A percentile compares a stretch with the other conserved stretches of the same genome.
Conservation (phyloP, 441 rosid genomes). For the Croton setiger region DNA sequence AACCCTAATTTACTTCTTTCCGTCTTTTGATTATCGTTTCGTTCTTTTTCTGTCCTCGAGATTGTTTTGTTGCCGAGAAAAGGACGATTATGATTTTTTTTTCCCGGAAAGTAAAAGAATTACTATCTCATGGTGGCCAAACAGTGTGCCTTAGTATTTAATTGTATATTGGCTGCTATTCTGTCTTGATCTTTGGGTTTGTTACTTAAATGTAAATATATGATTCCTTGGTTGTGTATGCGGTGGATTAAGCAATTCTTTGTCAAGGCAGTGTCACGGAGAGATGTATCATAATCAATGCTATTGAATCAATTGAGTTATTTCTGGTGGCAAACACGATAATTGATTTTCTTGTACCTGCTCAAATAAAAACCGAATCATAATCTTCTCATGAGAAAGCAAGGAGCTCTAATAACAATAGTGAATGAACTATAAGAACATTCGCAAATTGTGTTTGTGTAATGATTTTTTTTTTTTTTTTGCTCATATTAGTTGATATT, state of each 20-base stretch:
- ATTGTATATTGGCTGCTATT: background rate
- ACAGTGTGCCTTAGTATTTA: background rate
- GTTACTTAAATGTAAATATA: background rate
- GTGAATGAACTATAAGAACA: background rate
- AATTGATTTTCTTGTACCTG: background rate
- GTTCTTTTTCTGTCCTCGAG: background rate
- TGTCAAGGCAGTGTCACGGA: background rate
- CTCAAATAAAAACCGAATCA: background rate
- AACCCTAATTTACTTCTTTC: background rate
- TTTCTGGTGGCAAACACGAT: background rate
- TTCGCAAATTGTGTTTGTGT: background rate
- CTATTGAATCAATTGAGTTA: background rate
- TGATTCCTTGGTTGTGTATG: background rate
- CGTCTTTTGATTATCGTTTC: background rate
- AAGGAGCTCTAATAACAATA: no score
- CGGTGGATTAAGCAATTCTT: background rate
- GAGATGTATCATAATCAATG: background rate
- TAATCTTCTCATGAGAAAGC: no score
- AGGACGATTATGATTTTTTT: background rate
- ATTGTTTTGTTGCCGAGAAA: background rate
- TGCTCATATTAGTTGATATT: no score
- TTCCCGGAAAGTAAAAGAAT: background rate
- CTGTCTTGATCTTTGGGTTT: background rate
- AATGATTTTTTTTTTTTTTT: no score
- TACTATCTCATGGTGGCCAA: background rate